Percentiles rank a stretch among this genome's conserved stretches.
Conservation (phyloP, 208 protist genomes). For the Leishmania lainsoni region DNA sequence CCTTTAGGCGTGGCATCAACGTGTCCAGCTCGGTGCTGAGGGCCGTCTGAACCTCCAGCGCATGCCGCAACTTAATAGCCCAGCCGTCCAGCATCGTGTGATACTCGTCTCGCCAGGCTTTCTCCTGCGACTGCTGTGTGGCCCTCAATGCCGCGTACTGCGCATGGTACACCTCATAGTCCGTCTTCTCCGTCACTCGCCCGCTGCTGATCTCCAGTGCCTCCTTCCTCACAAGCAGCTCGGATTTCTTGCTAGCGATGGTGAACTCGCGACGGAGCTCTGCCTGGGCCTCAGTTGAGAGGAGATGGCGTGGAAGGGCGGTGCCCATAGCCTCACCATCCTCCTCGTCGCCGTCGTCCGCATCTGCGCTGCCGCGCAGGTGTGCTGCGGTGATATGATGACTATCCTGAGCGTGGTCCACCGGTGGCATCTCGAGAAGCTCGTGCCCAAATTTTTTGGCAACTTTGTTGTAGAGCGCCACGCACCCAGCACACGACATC, state of each 20-base stretch:
- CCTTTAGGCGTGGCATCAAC: slow-evolving; percentile 65
- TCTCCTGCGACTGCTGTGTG: slow-evolving; percentile 49
- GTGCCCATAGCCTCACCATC: slow-evolving; percentile 20
- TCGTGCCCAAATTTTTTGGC: slow-evolving; percentile 57
- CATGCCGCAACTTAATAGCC: slow-evolving; percentile 53
- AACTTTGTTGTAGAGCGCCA: slow-evolving; percentile 80
- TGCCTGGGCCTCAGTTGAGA: slow-evolving; percentile 55
- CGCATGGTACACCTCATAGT: slow-evolving; percentile 53
- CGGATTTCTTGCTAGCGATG: slow-evolving; percentile 51
- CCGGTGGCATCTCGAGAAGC: slow-evolving; percentile 30
- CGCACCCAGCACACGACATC: slow-evolving; percentile 71
- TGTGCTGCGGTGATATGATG: not conserved
- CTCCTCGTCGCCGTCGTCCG: slow-evolving; percentile 28
- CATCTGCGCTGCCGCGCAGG: slow-evolving; percentile 2
- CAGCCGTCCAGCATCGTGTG: slow-evolving; percentile 48
- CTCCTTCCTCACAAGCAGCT: slow-evolving; percentile 78
- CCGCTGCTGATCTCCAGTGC: slow-evolving; percentile 75
- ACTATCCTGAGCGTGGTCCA: slow-evolving; percentile 12
- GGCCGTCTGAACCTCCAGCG: slow-evolving; percentile 55
- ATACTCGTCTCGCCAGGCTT: slow-evolving; percentile 40
- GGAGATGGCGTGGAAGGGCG: slow-evolving; percentile 43
- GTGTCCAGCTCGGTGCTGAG: slow-evolving; percentile 74
- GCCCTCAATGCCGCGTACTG: slow-evolving; percentile 43
- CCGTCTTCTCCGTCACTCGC: slow-evolving; percentile 38
- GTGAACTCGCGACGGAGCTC: slow-evolving; percentile 55